Percentiles rank a stretch among this genome's conserved stretches.
Evolutionary conservation across 2,329 filamentous ascomycete genomes (phyloP).

Genomic region (Colletotrichum sojae): DNA sequence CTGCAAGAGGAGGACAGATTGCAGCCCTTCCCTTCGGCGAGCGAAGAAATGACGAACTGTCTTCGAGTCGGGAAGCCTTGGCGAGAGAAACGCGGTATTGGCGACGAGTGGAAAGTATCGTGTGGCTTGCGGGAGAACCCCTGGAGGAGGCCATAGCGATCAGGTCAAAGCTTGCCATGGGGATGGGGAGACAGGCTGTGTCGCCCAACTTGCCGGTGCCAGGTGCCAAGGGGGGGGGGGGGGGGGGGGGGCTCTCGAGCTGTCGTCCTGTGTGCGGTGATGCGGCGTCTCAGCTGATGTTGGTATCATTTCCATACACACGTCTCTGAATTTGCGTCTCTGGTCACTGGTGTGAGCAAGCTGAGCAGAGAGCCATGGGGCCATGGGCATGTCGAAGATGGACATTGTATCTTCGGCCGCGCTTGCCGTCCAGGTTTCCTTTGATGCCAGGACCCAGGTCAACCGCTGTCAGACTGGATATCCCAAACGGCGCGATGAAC

Average conservation of each 20-base stretch:
- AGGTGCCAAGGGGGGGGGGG: no score
- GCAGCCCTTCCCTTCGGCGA: background rate
- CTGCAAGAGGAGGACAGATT: conserved; percentile 20
- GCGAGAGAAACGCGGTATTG: conserved; percentile 6
- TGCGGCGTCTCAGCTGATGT: conserved; percentile 18
- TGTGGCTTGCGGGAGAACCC: conserved; percentile 34
- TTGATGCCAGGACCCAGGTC: background rate
- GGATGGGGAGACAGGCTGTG: conserved; percentile 29
- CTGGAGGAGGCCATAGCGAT: conserved; percentile 31
- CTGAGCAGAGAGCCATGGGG: conserved; percentile 14
- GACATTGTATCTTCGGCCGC: background rate
- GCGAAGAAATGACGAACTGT: conserved; percentile 34
- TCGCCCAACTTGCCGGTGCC: conserved; percentile 16
- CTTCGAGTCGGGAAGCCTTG: conserved; percentile 29
- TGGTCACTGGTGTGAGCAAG: background rate
- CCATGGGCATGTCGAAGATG: conserved; percentile 12
- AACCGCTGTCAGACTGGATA: background rate
- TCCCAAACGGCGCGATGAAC: background rate
- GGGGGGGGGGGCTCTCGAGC: conserved; percentile 2
- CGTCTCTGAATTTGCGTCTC: conserved; percentile 9
- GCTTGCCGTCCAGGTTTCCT: background rate
- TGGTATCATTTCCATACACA: background rate
- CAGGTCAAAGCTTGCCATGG: conserved; percentile 41
- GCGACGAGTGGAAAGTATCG: conserved; percentile 22
- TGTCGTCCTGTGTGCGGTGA: conserved; percentile 35